Base-by-base conservation (phyloP, 2,329 filamentous ascomycete species). In the Claviceps lovelessii region DNA sequence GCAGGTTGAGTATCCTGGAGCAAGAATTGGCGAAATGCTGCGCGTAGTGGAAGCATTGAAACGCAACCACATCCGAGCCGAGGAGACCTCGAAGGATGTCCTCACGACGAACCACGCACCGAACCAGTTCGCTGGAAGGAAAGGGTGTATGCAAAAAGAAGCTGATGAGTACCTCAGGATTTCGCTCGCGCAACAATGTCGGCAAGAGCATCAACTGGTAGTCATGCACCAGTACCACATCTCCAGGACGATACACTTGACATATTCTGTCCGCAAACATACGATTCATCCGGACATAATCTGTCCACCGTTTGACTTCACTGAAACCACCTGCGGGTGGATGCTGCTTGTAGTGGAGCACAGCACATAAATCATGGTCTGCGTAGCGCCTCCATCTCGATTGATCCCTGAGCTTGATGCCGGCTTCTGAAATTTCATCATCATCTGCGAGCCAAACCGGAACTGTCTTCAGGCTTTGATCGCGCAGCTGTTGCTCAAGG, bases 271-370 rank as follows among this genome's bases (percentile, higher is more conserved):
- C 85, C 55, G 90, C 90, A 63, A 96, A 96, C 57, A 88, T 82
- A 65, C 88, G 84, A 72, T 96, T 97, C 80, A 95, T 85, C 49
- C 85, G 84, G 68, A 88, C 85, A 70, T 95, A 96, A 70, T 96
- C 89, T n/a, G 85, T 81, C 90, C 90, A 97, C 62, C 89, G 83
- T 49, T 84, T 77, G 49, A 86, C 83, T 66, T 90, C 87, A 13
- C 81, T 81, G 60, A 85, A 81, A 33, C 89, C 90, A 66, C 95
- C 87, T 15, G 83, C 88, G 0, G 90, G 89, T 65, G 90, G 87
- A 65, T 93, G 88, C 65, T 91, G 88, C 72, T 93, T 95, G 76
- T 96, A 96, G 70, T 96, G 91, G 66, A 96, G 89, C 9, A 96
- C 78, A 1, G 89, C 90, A 71, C 94, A 96, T 19, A 97, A 76